A percentile compares a stretch with the other conserved stretches of the same genome.
These are phyloP conservation scores for Marvania coccoides DNA, from an alignment of 139 green algal genomes.

Conservation along the genomic window DNA sequence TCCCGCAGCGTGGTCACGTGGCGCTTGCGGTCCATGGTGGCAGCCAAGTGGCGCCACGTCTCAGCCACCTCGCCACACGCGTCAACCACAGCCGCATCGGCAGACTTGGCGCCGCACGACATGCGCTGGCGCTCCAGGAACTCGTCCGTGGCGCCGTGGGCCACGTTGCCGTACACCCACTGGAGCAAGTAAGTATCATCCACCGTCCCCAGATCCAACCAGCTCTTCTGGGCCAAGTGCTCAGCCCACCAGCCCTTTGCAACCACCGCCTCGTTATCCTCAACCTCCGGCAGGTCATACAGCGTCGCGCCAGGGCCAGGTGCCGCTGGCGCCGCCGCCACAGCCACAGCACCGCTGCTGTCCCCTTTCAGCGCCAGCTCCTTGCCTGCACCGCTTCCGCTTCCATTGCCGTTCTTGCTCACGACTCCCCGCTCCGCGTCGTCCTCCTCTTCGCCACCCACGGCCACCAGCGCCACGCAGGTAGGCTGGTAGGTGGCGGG, in stretches of 20 bases:
- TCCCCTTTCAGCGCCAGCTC: background rate
- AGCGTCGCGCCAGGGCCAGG: background rate
- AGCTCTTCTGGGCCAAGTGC: slow-evolving; percentile 32
- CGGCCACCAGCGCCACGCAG: background rate
- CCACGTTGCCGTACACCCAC: slow-evolving; percentile 69
- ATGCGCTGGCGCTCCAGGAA: slow-evolving; percentile 27
- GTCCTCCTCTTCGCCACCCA: background rate
- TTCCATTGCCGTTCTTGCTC: background rate
- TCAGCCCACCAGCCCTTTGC: slow-evolving; percentile 53
- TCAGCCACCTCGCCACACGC: slow-evolving; percentile 53
- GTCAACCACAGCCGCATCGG: slow-evolving; percentile 42
- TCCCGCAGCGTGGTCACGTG: slow-evolving; percentile 15
- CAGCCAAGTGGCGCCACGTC: slow-evolving; percentile 48
- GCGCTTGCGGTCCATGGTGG: slow-evolving; percentile 29
- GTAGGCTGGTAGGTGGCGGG: background rate
- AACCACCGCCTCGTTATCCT: slow-evolving; percentile 29
- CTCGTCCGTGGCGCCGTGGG: slow-evolving; percentile 26
- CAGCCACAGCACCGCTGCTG: background rate
- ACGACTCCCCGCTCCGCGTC: background rate
- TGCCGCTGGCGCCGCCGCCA: background rate
- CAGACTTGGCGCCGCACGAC: slow-evolving; percentile 2
- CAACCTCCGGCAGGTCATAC: background rate
- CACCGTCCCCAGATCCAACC: background rate
- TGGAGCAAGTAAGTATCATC: slow-evolving; percentile 36
- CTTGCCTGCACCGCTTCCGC: background rate